These are phyloP conservation scores for Crithidia fasciculata DNA, from an alignment of 208 protist species.

Conservation along the genomic window DNA sequence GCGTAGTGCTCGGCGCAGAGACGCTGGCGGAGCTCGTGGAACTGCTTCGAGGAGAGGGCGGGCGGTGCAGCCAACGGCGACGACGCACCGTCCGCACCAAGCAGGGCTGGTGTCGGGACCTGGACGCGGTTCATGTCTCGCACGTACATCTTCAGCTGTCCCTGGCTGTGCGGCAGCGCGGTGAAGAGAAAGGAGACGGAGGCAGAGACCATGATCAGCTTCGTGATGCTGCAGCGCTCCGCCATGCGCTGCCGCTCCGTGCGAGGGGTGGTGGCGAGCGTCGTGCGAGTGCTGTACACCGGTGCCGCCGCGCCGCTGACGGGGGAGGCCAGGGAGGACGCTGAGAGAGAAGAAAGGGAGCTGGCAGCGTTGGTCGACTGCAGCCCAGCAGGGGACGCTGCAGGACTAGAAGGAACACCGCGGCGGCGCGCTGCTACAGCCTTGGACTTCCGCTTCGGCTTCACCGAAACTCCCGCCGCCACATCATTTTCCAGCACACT, in stretches of 20 bases:
- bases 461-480: neutral
- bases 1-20: constrained; percentile 73
- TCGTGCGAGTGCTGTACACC: constrained; percentile 42
- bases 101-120: neutral
- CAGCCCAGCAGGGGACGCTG: too few species aligned
- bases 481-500: neutral
- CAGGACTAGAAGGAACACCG: too few species aligned
- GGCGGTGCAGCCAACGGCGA: neutral
- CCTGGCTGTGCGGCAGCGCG: constrained; percentile 47
- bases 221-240: constrained; percentile 80
- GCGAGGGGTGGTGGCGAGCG: constrained; percentile 20
- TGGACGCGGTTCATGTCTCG: constrained; percentile 60
- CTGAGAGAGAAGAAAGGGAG: too few species aligned
- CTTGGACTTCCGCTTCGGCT: neutral
- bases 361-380: too few species aligned
- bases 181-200: constrained; percentile 77
- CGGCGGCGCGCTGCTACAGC: neutral
- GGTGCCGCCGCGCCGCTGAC: constrained; percentile 17
- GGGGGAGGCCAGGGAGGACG: neutral
- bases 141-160: constrained; percentile 56
- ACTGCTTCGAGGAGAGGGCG: constrained; percentile 25
- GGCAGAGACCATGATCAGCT: constrained; percentile 85
- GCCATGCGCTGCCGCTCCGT: constrained; percentile 61
- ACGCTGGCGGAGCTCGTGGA: constrained; percentile 48
- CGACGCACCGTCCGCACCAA: too few species aligned